Base-by-base conservation (phyloP, 257 asterid species). In the Solanum paucissectum region DNA sequence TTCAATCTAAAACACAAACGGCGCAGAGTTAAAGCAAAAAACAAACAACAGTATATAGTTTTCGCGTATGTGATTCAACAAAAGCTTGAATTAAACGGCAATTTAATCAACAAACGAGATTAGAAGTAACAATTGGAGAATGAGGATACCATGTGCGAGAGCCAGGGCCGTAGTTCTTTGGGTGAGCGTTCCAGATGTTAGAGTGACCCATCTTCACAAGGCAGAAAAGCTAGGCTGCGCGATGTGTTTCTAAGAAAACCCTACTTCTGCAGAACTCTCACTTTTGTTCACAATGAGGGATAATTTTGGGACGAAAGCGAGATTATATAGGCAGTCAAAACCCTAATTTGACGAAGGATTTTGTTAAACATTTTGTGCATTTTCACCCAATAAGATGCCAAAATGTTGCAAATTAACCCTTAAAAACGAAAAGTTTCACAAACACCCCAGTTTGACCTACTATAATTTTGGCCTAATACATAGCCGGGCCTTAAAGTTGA, bases 161-260 rank as follows among this genome's bases (percentile, higher is more conserved):
- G 12, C 96, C 96, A 79, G 96, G 94, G 13, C 96, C 96, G 49
- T 93, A 93, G 87, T 69, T 92, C 79, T 93, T 93, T 11, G 95
- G 95, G 91, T 93, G 95, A 64, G 94, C 90, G 71, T 74, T 74
- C 96, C 96, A 93, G 85, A 93, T 60, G 86, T 91, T 93, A 10
- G 92, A 87, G 91, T 93, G 96, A 37, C 96, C 96, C 96, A 93
- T 92, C 62, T 68, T 66, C 81, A 62, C 60, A 5, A 42, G n/a
- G 21, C 84, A 38, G 83, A 76, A 27, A 25, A 44, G 36, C n/a
- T 25, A 44, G 38, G 84, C 84, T 25, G 25, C 64, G 38, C 32
- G 14, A 5, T 36, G 49, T 36, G 49, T 10, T 79, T 13, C 38
- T 4, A 42, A 49, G 85, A 81, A 81, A 81, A 81, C 69, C 85